These are phyloP conservation scores for Lactuca saligna DNA, from an alignment of 129 eudicot genomes.

Conservation along the genomic window DNA sequence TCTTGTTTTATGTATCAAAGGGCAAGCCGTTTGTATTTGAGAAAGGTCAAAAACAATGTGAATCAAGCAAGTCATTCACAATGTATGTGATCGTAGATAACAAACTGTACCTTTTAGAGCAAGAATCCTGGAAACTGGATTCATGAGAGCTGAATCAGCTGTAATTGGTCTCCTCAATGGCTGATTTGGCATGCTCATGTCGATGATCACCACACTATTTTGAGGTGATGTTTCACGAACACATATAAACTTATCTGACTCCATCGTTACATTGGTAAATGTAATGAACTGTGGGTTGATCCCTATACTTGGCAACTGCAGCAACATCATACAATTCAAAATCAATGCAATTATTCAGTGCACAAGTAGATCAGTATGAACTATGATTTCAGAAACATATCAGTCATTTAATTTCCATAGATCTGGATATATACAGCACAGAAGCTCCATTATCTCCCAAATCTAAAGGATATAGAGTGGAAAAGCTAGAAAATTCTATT, in stretches of 20 bases:
- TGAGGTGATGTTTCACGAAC: conserved; percentile 98
- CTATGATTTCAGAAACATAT: neutral
- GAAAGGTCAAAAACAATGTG: neutral
- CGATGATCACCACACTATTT: conserved; percentile 90
- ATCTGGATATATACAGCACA: conserved; percentile 38
- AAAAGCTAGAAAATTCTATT: conserved; percentile 16
- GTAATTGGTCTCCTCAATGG: conserved; percentile 95
- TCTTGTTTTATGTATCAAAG: conserved; percentile 2
- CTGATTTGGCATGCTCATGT: conserved; percentile 94
- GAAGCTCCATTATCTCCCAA: conserved; percentile 10
- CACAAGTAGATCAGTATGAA: neutral
- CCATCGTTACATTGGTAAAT: conserved; percentile 97
- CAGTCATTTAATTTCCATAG: conserved; percentile 27
- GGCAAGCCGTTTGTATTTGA: neutral
- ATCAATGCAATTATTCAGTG: conserved; percentile 2
- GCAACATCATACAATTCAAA: conserved; percentile 28
- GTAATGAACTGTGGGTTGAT: conserved; percentile 95
- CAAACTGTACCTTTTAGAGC: conserved; percentile 74
- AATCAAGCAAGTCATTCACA: conserved; percentile 14
- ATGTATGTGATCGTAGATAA: neutral
- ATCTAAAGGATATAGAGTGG: conserved; percentile 4
- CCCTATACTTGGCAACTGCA: conserved; percentile 92
- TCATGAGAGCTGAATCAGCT: conserved; percentile 97
- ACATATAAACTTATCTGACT: conserved; percentile 95
- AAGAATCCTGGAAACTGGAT: conserved; percentile 79